phyloP scores from a whole-genome alignment of 257 asterid genomes.

The Solanum infundibuliforme region DNA sequence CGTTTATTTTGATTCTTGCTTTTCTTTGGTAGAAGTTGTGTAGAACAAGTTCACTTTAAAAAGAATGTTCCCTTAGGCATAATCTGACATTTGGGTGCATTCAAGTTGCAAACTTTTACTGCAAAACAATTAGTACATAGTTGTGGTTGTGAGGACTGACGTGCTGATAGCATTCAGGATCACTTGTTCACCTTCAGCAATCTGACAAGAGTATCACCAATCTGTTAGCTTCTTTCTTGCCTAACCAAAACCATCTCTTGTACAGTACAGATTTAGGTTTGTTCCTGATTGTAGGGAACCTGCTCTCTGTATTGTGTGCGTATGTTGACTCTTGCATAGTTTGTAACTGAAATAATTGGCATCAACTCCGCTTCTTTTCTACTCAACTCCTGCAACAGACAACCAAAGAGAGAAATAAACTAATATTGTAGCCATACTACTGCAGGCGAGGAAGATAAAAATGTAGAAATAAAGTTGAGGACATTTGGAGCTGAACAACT shows the following conservation, averaged over 20 bases:
- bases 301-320: neutral
- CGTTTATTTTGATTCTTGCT: neutral
- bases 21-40: neutral
- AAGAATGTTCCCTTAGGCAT: neutral
- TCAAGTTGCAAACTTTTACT: neutral
- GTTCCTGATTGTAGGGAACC: neutral
- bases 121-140: neutral
- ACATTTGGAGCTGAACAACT: slow-evolving; percentile 48
- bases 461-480: slow-evolving; percentile 59
- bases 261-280: neutral
- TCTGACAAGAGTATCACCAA: neutral
- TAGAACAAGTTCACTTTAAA: neutral
- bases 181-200: neutral
- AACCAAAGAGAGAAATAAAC: neutral
- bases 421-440: neutral
- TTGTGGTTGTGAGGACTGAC: neutral
- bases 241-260: neutral
- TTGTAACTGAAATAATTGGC: neutral
- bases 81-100: neutral
- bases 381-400: neutral
- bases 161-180: neutral
- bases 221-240: neutral
- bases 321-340: neutral
- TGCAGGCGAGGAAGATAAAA: slow-evolving; percentile 80
- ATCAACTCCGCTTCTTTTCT: neutral